A percentile compares a stretch with the other conserved stretches of the same genome.
phyloP scores from a whole-genome alignment of 2,329 filamentous ascomycete genomes.

The Pseudogymnoascus sp. region DNA sequence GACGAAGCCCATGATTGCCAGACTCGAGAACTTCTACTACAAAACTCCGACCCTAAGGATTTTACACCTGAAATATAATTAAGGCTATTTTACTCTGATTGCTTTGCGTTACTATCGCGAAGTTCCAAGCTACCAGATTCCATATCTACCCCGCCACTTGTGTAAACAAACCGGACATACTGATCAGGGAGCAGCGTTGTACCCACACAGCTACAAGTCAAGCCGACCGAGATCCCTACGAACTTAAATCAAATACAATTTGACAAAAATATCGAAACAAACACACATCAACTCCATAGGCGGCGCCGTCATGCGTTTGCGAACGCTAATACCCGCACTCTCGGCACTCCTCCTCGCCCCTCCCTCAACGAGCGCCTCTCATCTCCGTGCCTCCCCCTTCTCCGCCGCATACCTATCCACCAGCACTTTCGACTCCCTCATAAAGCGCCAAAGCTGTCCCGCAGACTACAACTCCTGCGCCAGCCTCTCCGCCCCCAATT shows the following conservation, averaged over 20 bases:
- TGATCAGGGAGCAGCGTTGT: constrained; percentile 44
- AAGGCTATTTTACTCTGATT: not conserved
- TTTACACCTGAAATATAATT: not conserved
- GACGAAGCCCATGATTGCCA: not conserved
- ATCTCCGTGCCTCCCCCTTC: not conserved
- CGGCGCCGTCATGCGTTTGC: not conserved
- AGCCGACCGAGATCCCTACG: not conserved
- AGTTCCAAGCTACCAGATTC: not conserved
- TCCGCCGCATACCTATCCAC: not conserved
- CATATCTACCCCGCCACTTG: not conserved
- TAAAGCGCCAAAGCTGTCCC: constrained; percentile 28
- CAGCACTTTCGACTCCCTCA: constrained; percentile 12
- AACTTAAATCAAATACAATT: not conserved
- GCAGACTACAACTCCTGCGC: constrained; percentile 28
- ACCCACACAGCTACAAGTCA: not conserved
- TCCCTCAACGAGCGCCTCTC: not conserved
- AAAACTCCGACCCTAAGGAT: not conserved
- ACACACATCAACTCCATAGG: not conserved
- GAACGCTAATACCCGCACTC: not conserved
- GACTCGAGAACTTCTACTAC: not conserved
- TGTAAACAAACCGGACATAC: constrained; percentile 29
- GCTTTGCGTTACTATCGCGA: not conserved
- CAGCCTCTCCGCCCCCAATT: constrained; percentile 21
- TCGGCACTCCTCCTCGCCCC: not conserved
- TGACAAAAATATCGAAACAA: not conserved